Base-by-base conservation (phyloP, 83 land plant species). In the Picea mariana region DNA sequence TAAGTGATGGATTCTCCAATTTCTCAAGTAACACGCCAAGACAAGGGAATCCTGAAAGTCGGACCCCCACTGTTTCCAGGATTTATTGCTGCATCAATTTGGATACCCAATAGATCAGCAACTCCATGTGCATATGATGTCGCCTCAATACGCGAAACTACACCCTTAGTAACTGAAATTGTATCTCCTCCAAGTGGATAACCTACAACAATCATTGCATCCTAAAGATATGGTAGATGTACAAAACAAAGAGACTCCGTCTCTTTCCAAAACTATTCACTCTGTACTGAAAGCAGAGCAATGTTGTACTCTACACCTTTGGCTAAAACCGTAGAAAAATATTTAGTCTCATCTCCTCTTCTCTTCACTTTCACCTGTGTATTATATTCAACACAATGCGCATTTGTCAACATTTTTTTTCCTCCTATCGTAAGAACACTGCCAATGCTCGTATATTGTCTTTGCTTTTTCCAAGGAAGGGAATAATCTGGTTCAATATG, bases 81-180 rank as follows among this genome's bases (percentile, higher is more conserved):
- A 91, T 97, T 97, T 80, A 95, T 90, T 47, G 99, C 98, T 26
- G 99, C 99, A 86, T 97, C 99, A 87, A 97, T 97, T 87, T 97
- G 99, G 77, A 97, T 89, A 52, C 93, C 96, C 61, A 97, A 89
- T 81, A 97, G 87, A 72, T 97, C 98, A 78, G 98, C 84, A 84
- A 93, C 87, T 34, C 98, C 99, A 89, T 97, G 99, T 67, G 92
- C 96, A 91, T 97, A 97, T 24, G 99, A 93, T 31, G 98, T 95
- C 24, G 95, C 98, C 99, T 97, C 99, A 78, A 97, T 93, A 7
- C 99, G 95, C 47, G 98, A 97, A 64, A 97, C 99, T 27, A 97
- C 96, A 66, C 99, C 99, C 86, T 93, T 97, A 67, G 98, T 93
- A 55, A 97, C 99, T 47, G 98, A 97, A n/a, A 97, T 95, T 17